A percentile compares a stretch with the other conserved stretches of the same genome.
Evolutionary conservation across 1,284 basidiomycete genomes (phyloP).

Genomic region (Malassezia yamatoensis): DNA sequence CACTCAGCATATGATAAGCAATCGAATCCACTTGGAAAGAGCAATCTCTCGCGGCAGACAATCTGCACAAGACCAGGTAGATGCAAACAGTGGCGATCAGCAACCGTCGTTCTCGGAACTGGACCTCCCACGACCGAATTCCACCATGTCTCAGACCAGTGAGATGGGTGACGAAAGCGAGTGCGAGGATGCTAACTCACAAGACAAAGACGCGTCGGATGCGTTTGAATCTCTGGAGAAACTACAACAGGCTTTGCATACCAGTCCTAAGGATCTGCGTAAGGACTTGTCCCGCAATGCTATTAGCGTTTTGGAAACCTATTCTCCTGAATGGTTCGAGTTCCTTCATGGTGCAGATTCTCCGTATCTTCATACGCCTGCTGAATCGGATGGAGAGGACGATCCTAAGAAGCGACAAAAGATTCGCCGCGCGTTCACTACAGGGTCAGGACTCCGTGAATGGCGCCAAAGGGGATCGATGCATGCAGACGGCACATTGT

Average conservation of each 20-base stretch:
- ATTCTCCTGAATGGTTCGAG: constrained; percentile 5
- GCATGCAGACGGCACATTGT: neutral
- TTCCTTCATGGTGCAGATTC: constrained; percentile 1
- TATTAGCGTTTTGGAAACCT: constrained; percentile 3
- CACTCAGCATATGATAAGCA: constrained; percentile 41
- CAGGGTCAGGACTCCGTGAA: neutral
- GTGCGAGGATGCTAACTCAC: neutral
- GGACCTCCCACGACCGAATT: neutral
- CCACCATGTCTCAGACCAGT: neutral
- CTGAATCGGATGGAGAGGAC: neutral
- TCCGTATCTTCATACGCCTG: neutral
- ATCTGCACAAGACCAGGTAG: neutral
- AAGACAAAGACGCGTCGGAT: neutral
- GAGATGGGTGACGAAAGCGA: neutral
- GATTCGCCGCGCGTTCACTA: neutral
- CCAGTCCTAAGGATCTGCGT: neutral
- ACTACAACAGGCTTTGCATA: neutral
- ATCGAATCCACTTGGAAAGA: constrained; percentile 37
- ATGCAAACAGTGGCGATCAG: neutral
- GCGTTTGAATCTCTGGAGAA: neutral
- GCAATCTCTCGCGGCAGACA: constrained; percentile 31
- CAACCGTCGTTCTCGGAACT: neutral
- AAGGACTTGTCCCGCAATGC: neutral
- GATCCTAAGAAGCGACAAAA: neutral
- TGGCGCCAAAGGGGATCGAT: constrained; percentile 1